A percentile compares a stretch with the other conserved stretches of the same genome.
phyloP scores from a whole-genome alignment of 176 grass and related monocot genomes.

The Urochloa ruziziensis region DNA sequence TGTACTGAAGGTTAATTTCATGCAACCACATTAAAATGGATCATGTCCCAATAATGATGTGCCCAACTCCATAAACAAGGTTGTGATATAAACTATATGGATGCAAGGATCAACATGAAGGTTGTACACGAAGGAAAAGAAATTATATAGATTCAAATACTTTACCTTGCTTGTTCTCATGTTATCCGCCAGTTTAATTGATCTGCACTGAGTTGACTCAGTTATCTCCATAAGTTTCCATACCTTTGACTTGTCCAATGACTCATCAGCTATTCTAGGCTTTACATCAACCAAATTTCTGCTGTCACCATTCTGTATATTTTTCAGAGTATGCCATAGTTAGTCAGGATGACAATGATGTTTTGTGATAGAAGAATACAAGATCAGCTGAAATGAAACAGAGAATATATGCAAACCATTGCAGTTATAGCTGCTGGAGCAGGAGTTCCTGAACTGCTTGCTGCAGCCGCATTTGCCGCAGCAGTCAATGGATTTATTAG shows the following conservation, averaged over 20 bases:
- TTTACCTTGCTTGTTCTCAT: constrained; percentile 85
- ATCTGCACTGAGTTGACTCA: constrained; percentile 85
- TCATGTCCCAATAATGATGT: background rate
- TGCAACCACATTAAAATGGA: background rate
- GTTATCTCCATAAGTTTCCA: constrained; percentile 98
- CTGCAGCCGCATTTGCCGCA: constrained; percentile 46
- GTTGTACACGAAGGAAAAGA: background rate
- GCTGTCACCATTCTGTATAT: constrained; percentile 79
- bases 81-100: background rate
- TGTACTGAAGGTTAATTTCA: background rate
- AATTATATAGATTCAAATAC: too few species aligned
- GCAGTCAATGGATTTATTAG: constrained; percentile 80
- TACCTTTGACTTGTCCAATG: constrained; percentile 83
- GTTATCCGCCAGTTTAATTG: constrained; percentile 81
- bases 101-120: background rate
- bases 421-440: constrained; percentile 58
- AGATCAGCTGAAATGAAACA: constrained; percentile 19
- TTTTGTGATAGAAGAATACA: constrained; percentile 29
- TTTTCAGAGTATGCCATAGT: constrained; percentile 9
- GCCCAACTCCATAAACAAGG: background rate
- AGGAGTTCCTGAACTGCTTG: constrained; percentile 74
- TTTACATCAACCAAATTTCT: constrained; percentile 90
- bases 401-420: constrained; percentile 53
- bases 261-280: constrained; percentile 88
- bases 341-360: constrained; percentile 18